Evolutionary conservation across 257 asterid genomes (phyloP).

Genomic region (Perilla frutescens): DNA sequence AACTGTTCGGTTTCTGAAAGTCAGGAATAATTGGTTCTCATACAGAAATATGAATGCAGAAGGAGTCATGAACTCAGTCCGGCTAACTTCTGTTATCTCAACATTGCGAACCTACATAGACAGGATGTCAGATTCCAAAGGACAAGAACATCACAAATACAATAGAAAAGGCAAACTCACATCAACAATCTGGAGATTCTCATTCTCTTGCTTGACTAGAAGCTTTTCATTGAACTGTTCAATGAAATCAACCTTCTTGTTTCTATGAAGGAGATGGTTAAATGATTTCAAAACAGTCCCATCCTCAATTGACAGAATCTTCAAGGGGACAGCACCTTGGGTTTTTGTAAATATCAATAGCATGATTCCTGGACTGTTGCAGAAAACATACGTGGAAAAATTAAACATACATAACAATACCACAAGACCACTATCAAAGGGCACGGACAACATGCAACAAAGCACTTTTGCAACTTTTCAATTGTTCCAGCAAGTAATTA

Average conservation of each 20-base stretch:
- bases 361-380: slow-evolving; percentile 96
- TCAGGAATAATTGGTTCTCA: slow-evolving; percentile 93
- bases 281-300: slow-evolving; percentile 95
- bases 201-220: slow-evolving; percentile 97
- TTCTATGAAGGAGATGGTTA: slow-evolving; percentile 86
- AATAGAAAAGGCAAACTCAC: slow-evolving; percentile 49
- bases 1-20: slow-evolving; percentile 92
- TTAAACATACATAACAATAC: slow-evolving; percentile 2
- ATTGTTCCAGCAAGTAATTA: background rate
- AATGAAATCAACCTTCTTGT: slow-evolving; percentile 95
- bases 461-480: background rate
- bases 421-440: slow-evolving; percentile 11
- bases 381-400: slow-evolving; percentile 19
- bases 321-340: slow-evolving; percentile 79
- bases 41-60: slow-evolving; percentile 97
- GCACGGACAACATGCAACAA: slow-evolving; percentile 15
- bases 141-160: background rate
- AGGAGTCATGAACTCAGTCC: slow-evolving; percentile 98
- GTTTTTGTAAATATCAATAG: slow-evolving; percentile 74
- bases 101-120: slow-evolving; percentile 80
- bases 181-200: slow-evolving; percentile 96
- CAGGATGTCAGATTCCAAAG: slow-evolving; percentile 36
- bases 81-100: slow-evolving; percentile 91
- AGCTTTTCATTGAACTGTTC: slow-evolving; percentile 98
- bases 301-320: slow-evolving; percentile 94